phyloP scores from a whole-genome alignment of 768 basidiomycete genomes.

The Lentinus tigrinus region DNA sequence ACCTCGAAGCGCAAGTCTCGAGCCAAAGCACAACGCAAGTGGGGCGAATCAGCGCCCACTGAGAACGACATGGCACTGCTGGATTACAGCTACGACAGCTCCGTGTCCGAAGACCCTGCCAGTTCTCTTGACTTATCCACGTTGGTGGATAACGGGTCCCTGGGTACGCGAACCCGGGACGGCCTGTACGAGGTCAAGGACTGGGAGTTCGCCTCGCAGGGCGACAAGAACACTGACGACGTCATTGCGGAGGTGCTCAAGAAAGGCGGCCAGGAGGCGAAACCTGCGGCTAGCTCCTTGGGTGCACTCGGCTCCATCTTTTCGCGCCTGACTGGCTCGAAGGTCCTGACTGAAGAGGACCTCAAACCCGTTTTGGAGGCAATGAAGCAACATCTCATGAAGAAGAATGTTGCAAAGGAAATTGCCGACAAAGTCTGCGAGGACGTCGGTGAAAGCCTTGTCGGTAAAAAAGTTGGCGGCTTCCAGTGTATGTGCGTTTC shows the following conservation, averaged over 20 bases:
- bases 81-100: constrained; percentile 76
- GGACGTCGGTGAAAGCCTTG: constrained; percentile 83
- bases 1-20: constrained; percentile 50
- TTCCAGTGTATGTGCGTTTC: constrained; percentile 69
- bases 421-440: constrained; percentile 95
- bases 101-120: constrained; percentile 32
- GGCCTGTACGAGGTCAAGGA: constrained; percentile 77
- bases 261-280: constrained; percentile 28
- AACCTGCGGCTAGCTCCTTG: constrained; percentile 38
- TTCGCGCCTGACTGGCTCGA: constrained; percentile 81
- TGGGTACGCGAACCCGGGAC: constrained; percentile 75
- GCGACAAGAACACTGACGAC: constrained; percentile 42
- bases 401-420: constrained; percentile 96
- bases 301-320: constrained; percentile 78
- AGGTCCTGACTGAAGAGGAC: constrained; percentile 78
- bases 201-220: constrained; percentile 65
- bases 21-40: constrained; percentile 77
- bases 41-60: constrained; percentile 80
- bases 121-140: constrained; percentile 49
- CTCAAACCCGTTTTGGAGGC: constrained; percentile 84
- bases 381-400: constrained; percentile 98
- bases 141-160: constrained; percentile 66
- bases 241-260: constrained; percentile 62
- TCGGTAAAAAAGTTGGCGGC: constrained; percentile 89
- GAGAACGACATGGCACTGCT: constrained; percentile 91